Evolutionary conservation across 2,329 filamentous ascomycete genomes (phyloP).

Genomic region (Scleromitrula shiraiana): DNA sequence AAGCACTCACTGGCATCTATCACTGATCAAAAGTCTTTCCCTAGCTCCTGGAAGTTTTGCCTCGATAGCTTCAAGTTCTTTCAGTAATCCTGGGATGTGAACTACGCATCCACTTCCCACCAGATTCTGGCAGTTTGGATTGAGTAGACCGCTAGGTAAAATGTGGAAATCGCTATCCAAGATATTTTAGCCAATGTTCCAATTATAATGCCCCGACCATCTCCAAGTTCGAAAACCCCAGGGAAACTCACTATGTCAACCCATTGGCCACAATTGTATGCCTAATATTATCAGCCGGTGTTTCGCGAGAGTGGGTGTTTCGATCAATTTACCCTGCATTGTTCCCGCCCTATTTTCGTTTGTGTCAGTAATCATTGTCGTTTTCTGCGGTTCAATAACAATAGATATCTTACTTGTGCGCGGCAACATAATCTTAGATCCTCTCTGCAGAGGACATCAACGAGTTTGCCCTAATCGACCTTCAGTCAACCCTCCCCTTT

Average conservation of each 20-base stretch:
- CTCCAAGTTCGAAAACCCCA: neutral
- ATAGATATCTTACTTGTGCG: neutral
- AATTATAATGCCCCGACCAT: neutral
- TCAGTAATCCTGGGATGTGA: conserved; percentile 59
- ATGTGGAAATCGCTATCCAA: conserved; percentile 39
- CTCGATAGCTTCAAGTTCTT: conserved; percentile 53
- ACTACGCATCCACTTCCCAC: conserved; percentile 65
- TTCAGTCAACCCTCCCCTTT: neutral
- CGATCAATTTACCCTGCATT: conserved; percentile 37
- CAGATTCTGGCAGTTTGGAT: conserved; percentile 62
- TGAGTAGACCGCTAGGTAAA: conserved; percentile 63
- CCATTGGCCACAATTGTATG: conserved; percentile 36
- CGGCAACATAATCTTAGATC: conserved; percentile 8
- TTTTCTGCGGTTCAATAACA: conserved; percentile 11
- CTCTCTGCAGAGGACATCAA: conserved; percentile 35
- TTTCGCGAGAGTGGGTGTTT: neutral
- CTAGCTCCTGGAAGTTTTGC: conserved; percentile 47
- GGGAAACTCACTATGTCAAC: conserved; percentile 30
- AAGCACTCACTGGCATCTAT: conserved; percentile 27
- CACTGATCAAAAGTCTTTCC: conserved; percentile 54
- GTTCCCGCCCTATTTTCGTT: conserved; percentile 38
- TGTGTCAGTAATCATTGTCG: conserved; percentile 28
- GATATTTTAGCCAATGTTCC: neutral
- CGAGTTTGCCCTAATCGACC: conserved; percentile 46
- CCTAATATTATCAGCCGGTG: neutral